Evolutionary conservation across 495 filamentous ascomycete genomes (phyloP), one percentile per base, ranked within the genome.

Genomic region (Parathielavia appendiculata): DNA sequence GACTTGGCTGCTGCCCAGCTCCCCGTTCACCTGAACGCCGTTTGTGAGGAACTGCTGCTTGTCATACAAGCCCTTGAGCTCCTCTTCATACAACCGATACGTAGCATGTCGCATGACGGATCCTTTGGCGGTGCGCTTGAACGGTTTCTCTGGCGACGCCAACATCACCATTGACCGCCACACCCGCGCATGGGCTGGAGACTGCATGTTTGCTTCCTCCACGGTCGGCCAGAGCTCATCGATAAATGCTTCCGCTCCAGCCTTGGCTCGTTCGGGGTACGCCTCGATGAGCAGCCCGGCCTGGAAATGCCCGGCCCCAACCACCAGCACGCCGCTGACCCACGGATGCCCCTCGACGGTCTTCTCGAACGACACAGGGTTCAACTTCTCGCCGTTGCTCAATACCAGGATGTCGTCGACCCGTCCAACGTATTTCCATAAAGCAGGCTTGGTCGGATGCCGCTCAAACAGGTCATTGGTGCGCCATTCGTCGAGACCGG

Each of bases 401-500:
- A 85, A 71, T 0, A 81, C 79, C 38, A 86, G 75, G 30, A 83
- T 64, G 59, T 85, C 82, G 57, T 86, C 81, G 0, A 63, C 56
- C 26, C 82, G 70, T 0, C 79, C 76, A 26, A 63, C 56, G 58
- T 75, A 79, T 9, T 56, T 61, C 81, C 78, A 84, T 32, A 74
- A 65, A 9, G 69, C 62, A 0, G 72, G 64, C 23, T 71, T 66
- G 1, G 64, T 60, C 0, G 79, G 75, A 12, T 47, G 44, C 12
- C 23, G 44, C 1, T 66, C 61, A 51, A 75, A 86, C 0, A 85
- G 72, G 64, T 85, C 81, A 43, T 75, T 75, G 23, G 75, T 81
- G 22, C 67, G 63, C 54, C 75, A 82, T 51, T 78, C 73, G n/a
- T 73, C 34, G 1, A 71, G 52, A 1, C 79, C 63, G 0, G 76